Percentiles rank a stretch among this genome's conserved stretches.
These are phyloP conservation scores for Mollisiaceae sp. DNA, from an alignment of 2,329 filamentous ascomycete species.

Conservation along the genomic window DNA sequence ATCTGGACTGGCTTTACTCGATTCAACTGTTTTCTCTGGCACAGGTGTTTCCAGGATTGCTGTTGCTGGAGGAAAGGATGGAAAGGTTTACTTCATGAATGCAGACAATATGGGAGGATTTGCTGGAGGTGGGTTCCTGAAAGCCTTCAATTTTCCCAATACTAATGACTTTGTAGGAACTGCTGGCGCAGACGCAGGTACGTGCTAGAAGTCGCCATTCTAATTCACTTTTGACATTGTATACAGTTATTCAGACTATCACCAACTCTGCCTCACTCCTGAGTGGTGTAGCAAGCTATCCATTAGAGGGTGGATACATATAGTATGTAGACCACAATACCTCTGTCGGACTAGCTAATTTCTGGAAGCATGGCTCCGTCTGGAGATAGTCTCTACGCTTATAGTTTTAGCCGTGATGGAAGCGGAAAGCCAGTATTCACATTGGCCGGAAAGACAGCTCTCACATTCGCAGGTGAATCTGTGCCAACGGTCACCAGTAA, in stretches of 20 bases:
- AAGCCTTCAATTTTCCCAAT: not conserved
- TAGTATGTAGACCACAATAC: conserved; percentile 3
- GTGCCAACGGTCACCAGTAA: conserved; percentile 15
- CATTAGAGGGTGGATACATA: conserved; percentile 21
- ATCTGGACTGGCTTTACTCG: conserved; percentile 16
- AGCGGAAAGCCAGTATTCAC: conserved; percentile 15
- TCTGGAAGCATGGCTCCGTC: not conserved
- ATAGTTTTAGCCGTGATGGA: conserved; percentile 9
- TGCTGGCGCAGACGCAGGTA: conserved; percentile 10
- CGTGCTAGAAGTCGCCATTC: too few species aligned
- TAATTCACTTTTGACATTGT: not conserved
- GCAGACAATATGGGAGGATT: conserved; percentile 23
- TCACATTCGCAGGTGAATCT: conserved; percentile 12
- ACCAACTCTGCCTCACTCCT: not conserved
- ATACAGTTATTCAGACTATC: conserved; percentile 15
- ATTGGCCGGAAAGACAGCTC: conserved; percentile 11
- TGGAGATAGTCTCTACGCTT: conserved; percentile 15
- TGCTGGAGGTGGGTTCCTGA: not conserved
- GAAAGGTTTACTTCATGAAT: conserved; percentile 20
- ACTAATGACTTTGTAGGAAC: not conserved
- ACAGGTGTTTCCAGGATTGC: conserved; percentile 15
- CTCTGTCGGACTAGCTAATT: not conserved
- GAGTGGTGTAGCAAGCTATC: conserved; percentile 18
- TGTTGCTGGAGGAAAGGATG: conserved; percentile 21
- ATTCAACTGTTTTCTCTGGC: conserved; percentile 15